Evolutionary conservation across 2,329 filamentous ascomycete genomes (phyloP).

Genomic region (Spiromastix sp.): DNA sequence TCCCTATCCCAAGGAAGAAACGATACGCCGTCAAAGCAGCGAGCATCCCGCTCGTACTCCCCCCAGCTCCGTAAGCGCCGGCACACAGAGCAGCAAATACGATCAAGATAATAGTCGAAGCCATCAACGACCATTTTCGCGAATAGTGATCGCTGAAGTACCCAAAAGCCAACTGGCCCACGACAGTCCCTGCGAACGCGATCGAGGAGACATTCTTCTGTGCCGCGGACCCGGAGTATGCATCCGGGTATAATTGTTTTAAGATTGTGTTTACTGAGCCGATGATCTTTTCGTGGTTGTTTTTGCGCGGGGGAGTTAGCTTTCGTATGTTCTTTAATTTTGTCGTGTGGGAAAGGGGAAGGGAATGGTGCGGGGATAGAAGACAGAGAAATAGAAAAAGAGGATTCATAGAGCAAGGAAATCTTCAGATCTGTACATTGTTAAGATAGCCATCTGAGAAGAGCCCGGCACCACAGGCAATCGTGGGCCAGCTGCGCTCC

Average conservation of each 20-base stretch:
- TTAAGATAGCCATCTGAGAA: slow-evolving; percentile 92
- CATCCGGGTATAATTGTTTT: slow-evolving; percentile 52
- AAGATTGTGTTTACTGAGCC: slow-evolving; percentile 78
- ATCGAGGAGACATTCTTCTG: slow-evolving; percentile 69
- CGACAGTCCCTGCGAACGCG: slow-evolving; percentile 41
- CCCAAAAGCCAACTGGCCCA: slow-evolving; percentile 22
- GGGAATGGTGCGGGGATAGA: too few species aligned
- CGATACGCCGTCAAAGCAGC: slow-evolving; percentile 71
- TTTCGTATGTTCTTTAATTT: background rate
- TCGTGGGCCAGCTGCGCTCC: slow-evolving; percentile 59
- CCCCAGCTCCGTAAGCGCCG: slow-evolving; percentile 64
- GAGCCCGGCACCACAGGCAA: slow-evolving; percentile 80
- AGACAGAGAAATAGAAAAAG: slow-evolving; percentile 6
- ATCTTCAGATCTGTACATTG: too few species aligned
- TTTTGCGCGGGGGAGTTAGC: too few species aligned
- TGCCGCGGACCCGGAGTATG: slow-evolving; percentile 60
- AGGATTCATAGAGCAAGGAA: background rate
- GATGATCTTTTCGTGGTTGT: slow-evolving; percentile 70
- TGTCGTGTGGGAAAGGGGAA: too few species aligned
- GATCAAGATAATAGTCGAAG: slow-evolving; percentile 74
- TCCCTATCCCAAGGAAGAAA: slow-evolving; percentile 73
- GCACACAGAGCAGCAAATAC: slow-evolving; percentile 72
- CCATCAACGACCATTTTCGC: slow-evolving; percentile 67
- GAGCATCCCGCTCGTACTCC: slow-evolving; percentile 60
- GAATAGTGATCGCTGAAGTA: slow-evolving; percentile 65